Conservation (phyloP, 2,329 filamentous ascomycete genomes). For the Penicillium concentricum region DNA sequence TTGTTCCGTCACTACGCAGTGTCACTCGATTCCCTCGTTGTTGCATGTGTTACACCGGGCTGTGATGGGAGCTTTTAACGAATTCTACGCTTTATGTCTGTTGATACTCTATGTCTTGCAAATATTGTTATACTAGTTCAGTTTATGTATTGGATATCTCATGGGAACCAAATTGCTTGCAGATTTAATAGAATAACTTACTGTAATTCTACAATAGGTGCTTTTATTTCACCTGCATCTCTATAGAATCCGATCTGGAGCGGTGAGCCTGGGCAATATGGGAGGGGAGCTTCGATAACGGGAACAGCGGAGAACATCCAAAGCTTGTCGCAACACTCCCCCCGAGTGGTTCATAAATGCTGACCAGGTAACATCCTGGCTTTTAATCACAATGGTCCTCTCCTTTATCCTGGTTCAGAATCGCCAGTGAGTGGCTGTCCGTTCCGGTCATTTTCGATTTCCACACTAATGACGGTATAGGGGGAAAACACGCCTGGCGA, state of each 20-base stretch:
- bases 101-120: constrained; percentile 14
- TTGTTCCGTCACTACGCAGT: neutral
- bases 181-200: neutral
- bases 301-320: constrained; percentile 25
- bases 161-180: neutral
- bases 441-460: neutral
- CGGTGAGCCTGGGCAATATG: constrained; percentile 33
- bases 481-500: constrained; percentile 96
- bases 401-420: constrained; percentile 91
- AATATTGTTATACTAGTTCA: constrained; percentile 6
- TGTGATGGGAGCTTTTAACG: constrained; percentile 15
- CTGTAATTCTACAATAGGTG: neutral
- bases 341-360: constrained; percentile 20
- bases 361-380: constrained; percentile 16
- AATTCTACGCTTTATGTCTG: constrained; percentile 23
- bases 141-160: neutral
- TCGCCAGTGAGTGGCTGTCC: constrained; percentile 63
- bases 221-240: neutral
- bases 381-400: constrained; percentile 55
- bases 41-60: neutral
- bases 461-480: constrained; percentile 49
- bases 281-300: constrained; percentile 28
- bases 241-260: constrained; percentile 7
- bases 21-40: neutral
- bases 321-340: constrained; percentile 10